Percentiles rank a stretch among this genome's conserved stretches.
Evolutionary conservation across 495 filamentous ascomycete genomes (phyloP).

Genomic region (Aspergillus asperescens): DNA sequence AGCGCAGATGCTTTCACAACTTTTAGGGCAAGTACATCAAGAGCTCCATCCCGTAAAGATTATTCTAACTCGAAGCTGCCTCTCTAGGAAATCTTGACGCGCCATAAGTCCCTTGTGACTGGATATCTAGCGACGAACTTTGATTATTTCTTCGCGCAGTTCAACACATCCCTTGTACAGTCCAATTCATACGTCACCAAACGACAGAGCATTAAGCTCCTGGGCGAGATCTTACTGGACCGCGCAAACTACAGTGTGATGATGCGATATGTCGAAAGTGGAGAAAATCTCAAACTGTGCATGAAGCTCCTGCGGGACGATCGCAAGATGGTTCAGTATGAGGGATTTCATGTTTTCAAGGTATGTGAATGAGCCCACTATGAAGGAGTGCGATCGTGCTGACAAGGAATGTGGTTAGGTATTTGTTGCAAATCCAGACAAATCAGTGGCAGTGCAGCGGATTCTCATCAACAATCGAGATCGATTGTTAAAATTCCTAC

Average conservation of each 20-base stretch:
- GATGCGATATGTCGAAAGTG: constrained; percentile 92
- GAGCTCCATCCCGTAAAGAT: background rate
- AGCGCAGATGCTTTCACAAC: constrained; percentile 96
- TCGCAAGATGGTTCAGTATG: constrained; percentile 97
- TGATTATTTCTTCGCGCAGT: constrained; percentile 81
- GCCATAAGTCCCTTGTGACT: constrained; percentile 84
- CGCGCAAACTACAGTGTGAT: constrained; percentile 96
- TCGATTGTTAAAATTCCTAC: constrained; percentile 79
- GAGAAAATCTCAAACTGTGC: constrained; percentile 92
- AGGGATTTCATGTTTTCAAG: constrained; percentile 99
- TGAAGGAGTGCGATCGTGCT: constrained; percentile 10
- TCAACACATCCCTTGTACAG: constrained; percentile 81
- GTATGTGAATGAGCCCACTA: constrained; percentile 35
- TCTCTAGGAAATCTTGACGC: constrained; percentile 80
- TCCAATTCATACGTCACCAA: constrained; percentile 98
- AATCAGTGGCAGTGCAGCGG: constrained; percentile 86
- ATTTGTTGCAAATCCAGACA: constrained; percentile 96
- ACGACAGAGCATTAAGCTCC: constrained; percentile 92
- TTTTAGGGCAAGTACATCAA: constrained; percentile 64
- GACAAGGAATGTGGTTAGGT: constrained; percentile 49
- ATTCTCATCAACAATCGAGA: constrained; percentile 96
- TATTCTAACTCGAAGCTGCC: background rate
- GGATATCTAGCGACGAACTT: constrained; percentile 84
- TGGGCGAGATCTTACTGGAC: constrained; percentile 92
- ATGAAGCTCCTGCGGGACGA: constrained; percentile 96